Evolutionary conservation across 2,329 filamentous ascomycete genomes (phyloP).

Genomic region (Cyphellophora attinorum): DNA sequence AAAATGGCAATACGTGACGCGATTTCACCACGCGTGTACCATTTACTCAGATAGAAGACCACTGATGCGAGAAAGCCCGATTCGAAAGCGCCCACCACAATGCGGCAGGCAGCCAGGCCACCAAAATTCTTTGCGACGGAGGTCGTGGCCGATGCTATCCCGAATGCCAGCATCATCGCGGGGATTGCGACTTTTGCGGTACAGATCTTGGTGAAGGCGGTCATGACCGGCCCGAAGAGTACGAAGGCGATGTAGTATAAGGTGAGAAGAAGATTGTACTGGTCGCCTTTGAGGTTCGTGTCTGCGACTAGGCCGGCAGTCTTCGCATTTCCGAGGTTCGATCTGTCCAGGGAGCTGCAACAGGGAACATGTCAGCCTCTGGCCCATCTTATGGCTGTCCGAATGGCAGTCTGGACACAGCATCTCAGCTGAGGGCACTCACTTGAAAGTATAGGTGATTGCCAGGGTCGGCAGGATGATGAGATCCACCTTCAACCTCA

Average conservation of each 20-base stretch:
- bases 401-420: not conserved
- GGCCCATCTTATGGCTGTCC: constrained; percentile 35
- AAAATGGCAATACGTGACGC: constrained; percentile 22
- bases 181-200: constrained; percentile 21
- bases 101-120: constrained; percentile 29
- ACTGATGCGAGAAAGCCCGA: constrained; percentile 10
- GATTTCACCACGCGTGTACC: constrained; percentile 22
- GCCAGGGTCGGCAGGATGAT: constrained; percentile 2
- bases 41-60: constrained; percentile 20
- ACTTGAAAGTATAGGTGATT: not conserved
- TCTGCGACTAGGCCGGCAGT: constrained; percentile 20
- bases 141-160: constrained; percentile 23
- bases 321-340: constrained; percentile 27
- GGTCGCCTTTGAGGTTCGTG: constrained; percentile 22
- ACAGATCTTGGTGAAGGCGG: constrained; percentile 21
- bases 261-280: constrained; percentile 42
- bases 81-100: constrained; percentile 28
- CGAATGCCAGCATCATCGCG: constrained; percentile 23
- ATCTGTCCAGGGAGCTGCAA: constrained; percentile 4
- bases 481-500: constrained; percentile 1
- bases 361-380: constrained; percentile 51
- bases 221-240: constrained; percentile 16
- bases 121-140: constrained; percentile 28
- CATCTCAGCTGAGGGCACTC: not conserved
- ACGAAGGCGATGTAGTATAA: constrained; percentile 40